Evolutionary conservation across 495 filamentous ascomycete species (phyloP), one percentile per base, ranked within the genome.

Genomic region (Tuber umbilicatum): DNA sequence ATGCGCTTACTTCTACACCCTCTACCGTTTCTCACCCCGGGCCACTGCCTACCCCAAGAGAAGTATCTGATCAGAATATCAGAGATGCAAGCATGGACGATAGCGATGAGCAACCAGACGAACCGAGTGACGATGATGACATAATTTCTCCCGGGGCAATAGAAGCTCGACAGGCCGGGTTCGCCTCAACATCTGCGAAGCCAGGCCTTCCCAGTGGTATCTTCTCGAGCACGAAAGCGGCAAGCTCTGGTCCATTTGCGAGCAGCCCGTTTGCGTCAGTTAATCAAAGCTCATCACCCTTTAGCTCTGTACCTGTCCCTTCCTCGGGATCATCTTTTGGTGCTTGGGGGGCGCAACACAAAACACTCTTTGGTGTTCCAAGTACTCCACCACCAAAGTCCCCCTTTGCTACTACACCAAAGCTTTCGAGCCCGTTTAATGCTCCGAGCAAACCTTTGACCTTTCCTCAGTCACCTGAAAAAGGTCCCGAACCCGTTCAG

Each of bases 71-170:
- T 21, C 81, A 87, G 60, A 85, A 85, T 37, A 85, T 86, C 16
- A 87, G 89, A 79, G 91, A 92, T 68, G 84, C 88, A 39, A 87
- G 88, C 69, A 90, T 90, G 87, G 87, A 86, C 70, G 78, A 85
- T 37, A 83, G 83, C 12, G 83, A 84, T 35, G 79, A 74, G 35
- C 77, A 83, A 23, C 84, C 85, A 68, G 77, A 77, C 42, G 76
- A 76, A 43, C 77, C 80, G 45, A 82, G 72, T 75, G 39, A 80
- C 43, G 79, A 83, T 74, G 82, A 82, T 19, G 80, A 84, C 73
- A 75, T 77, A 68, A 70, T 76, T 75, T 37, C 75, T 82, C 41
- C 74, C 81, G 35, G 82, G 76, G n/a, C 84, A n/a, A 70, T 81
- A 19, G 81, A 84, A 39, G 50, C 74, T 31, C 78, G 79, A 21